These are phyloP conservation scores for Physocladia obscura DNA, from an alignment of 192 early-diverging fungal genomes.

Conservation along the genomic window DNA sequence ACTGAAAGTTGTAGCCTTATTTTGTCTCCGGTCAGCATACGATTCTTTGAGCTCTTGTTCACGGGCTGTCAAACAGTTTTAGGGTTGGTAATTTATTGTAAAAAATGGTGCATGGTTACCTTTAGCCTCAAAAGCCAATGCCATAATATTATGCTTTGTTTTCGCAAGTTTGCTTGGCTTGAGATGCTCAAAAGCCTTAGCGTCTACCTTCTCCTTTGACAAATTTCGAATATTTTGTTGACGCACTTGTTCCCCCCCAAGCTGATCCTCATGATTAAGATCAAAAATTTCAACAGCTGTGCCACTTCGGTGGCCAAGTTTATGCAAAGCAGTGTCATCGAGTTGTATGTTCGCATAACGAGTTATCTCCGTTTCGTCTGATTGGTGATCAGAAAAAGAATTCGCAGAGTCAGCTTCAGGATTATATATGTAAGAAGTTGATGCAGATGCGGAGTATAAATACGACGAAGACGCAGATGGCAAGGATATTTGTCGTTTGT, in stretches of 20 bases:
- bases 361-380: background rate
- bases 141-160: conserved; percentile 23
- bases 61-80: background rate
- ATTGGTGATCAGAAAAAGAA: background rate
- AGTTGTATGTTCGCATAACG: conserved; percentile 13
- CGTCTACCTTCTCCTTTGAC: conserved; percentile 10
- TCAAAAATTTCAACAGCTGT: conserved; percentile 7
- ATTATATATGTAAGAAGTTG: conserved; percentile 10
- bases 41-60: conserved; percentile 24
- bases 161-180: conserved; percentile 16
- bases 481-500: background rate
- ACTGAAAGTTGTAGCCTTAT: background rate
- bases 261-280: conserved; percentile 25
- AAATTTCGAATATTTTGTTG: conserved; percentile 12
- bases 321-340: conserved; percentile 21
- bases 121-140: conserved; percentile 24
- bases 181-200: conserved; percentile 20
- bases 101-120: background rate
- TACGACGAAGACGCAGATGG: conserved; percentile 2
- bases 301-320: conserved; percentile 15
- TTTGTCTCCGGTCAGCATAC: conserved; percentile 18
- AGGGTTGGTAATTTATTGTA: background rate
- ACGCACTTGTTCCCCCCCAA: conserved; percentile 5
- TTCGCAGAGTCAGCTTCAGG: background rate
- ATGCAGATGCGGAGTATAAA: conserved; percentile 10